Evolutionary conservation across 306 rosid species (phyloP).

Genomic region (Datisca glomerata): DNA sequence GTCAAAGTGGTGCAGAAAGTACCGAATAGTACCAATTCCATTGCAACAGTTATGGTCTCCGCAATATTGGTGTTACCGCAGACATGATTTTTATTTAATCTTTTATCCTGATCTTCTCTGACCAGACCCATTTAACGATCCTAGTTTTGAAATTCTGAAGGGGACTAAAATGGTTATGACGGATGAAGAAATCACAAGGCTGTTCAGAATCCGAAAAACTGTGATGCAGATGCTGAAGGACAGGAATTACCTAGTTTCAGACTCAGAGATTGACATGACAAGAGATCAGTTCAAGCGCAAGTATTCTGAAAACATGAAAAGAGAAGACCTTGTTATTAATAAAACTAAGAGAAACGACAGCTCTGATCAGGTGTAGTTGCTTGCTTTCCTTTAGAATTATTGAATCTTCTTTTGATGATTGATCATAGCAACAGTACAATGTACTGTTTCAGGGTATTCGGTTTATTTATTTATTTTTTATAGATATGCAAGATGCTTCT

Average conservation of each 20-base stretch:
- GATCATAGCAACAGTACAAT: background rate
- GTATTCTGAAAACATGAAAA: constrained; percentile 40
- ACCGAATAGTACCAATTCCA: too few relatives aligned
- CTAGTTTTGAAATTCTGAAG: background rate
- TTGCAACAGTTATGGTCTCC: too few relatives aligned
- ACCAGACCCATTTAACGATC: background rate
- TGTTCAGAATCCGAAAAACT: constrained; percentile 37
- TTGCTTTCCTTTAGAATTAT: background rate
- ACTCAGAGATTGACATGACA: constrained; percentile 46
- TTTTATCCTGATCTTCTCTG: background rate
- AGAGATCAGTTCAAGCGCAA: constrained; percentile 29
- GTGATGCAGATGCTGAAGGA: constrained; percentile 69
- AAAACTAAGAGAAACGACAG: background rate
- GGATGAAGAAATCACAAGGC: constrained; percentile 36
- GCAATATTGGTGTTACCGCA: too few relatives aligned
- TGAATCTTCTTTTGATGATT: background rate
- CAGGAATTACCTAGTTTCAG: constrained; percentile 38
- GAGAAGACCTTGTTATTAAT: constrained; percentile 48
- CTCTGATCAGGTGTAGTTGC: background rate
- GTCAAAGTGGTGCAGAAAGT: too few relatives aligned
- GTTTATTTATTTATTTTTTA: background rate
- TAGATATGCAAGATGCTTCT: too few relatives aligned
- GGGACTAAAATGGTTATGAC: constrained; percentile 32
- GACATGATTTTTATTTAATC: background rate
- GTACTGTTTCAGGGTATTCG: background rate